Evolutionary conservation across 2,329 filamentous ascomycete species (phyloP).

Genomic region (Dissoconium aciculare): DNA sequence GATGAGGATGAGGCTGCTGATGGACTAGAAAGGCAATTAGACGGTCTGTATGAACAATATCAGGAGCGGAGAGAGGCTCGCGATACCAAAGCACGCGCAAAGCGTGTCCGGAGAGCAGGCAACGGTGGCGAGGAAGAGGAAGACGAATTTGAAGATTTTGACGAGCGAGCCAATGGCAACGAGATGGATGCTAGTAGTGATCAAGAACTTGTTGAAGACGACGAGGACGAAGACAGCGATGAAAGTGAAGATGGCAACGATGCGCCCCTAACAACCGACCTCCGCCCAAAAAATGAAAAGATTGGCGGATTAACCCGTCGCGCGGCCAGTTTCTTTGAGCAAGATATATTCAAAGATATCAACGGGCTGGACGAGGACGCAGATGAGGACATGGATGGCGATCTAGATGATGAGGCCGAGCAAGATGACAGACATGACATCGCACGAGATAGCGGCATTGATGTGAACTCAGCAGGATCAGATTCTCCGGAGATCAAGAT

Average conservation of each 20-base stretch:
- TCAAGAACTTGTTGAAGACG: slow-evolving; percentile 37
- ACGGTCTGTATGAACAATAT: slow-evolving; percentile 75
- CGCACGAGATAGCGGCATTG: slow-evolving; percentile 30
- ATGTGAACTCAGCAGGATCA: slow-evolving; percentile 19
- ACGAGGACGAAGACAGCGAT: slow-evolving; percentile 47
- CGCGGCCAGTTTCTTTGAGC: slow-evolving; percentile 79
- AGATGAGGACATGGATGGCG: too few species aligned
- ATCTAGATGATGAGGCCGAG: slow-evolving; percentile 31
- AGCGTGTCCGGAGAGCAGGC: slow-evolving; percentile 61
- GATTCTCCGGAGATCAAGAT: slow-evolving; percentile 17
- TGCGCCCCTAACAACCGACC: slow-evolving; percentile 43
- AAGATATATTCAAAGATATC: slow-evolving; percentile 84
- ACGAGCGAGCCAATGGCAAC: slow-evolving; percentile 42
- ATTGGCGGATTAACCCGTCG: slow-evolving; percentile 56
- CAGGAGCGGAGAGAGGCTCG: slow-evolving; percentile 61
- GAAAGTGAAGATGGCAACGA: slow-evolving; percentile 35
- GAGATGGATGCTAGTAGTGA: slow-evolving; percentile 36
- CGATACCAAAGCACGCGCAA: slow-evolving; percentile 80
- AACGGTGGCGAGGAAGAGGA: slow-evolving; percentile 50
- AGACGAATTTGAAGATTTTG: slow-evolving; percentile 81
- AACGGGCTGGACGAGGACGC: slow-evolving; percentile 37
- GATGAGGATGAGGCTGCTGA: slow-evolving; percentile 71
- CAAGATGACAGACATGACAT: slow-evolving; percentile 27
- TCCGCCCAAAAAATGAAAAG: slow-evolving; percentile 36
- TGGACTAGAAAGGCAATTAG: slow-evolving; percentile 67